phyloP scores from a whole-genome alignment of 2,329 filamentous ascomycete genomes.

The Plenodomus lindquistii region DNA sequence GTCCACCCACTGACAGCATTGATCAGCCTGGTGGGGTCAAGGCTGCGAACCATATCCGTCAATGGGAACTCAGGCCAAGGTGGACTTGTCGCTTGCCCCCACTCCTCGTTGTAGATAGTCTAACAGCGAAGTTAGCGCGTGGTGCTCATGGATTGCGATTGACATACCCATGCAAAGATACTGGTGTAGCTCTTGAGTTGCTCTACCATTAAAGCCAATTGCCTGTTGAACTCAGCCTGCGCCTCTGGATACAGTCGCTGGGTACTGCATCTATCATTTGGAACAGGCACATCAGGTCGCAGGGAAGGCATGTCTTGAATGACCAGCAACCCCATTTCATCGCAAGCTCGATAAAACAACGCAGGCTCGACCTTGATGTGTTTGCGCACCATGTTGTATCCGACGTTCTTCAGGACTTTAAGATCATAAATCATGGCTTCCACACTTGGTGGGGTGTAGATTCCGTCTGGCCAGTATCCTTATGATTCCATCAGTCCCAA shows the following conservation, averaged over 20 bases:
- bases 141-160: not conserved
- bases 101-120: constrained; percentile 73
- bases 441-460: constrained; percentile 66
- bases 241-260: constrained; percentile 44
- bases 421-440: constrained; percentile 72
- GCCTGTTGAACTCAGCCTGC: constrained; percentile 67
- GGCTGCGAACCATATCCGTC: constrained; percentile 56
- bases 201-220: constrained; percentile 64
- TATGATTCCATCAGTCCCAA: not conserved
- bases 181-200: constrained; percentile 68
- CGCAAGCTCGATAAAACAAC: constrained; percentile 69
- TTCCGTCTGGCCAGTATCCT: constrained; percentile 65
- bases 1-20: constrained; percentile 68
- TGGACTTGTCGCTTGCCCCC: constrained; percentile 60
- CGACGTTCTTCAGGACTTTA: constrained; percentile 64
- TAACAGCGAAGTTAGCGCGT: not conserved
- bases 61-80: constrained; percentile 62
- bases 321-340: constrained; percentile 66
- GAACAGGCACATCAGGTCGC: constrained; percentile 24
- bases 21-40: constrained; percentile 68
- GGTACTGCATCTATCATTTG: constrained; percentile 10
- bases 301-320: constrained; percentile 75
- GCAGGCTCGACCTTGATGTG: constrained; percentile 72
- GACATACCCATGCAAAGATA: constrained; percentile 60
- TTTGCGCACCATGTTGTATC: constrained; percentile 73